phyloP scores from a whole-genome alignment of 208 protist genomes.

The Naegleria gruberi region DNA sequence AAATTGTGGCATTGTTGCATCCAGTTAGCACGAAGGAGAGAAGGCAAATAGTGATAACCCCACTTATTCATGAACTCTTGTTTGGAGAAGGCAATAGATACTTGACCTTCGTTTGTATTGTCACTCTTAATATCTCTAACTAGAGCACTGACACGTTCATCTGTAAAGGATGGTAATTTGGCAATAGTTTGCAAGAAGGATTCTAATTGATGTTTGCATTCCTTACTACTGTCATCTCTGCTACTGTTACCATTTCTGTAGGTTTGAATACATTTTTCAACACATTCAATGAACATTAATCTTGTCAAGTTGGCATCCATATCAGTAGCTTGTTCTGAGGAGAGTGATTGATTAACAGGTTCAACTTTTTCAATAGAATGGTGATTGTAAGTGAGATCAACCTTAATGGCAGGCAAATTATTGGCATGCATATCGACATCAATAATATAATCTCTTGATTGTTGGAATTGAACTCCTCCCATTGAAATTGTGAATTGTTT shows the following conservation, averaged over 20 bases:
- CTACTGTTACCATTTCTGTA: no score
- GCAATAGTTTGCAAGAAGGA: neutral
- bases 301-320: slow-evolving; percentile 29
- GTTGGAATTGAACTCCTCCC: slow-evolving; percentile 26
- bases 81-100: slow-evolving; percentile 29
- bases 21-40: slow-evolving; percentile 37
- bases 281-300: slow-evolving; percentile 24
- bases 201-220: neutral
- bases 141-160: neutral
- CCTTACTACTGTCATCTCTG: neutral
- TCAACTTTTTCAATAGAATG: neutral
- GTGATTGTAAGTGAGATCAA: neutral
- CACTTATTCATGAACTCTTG: slow-evolving; percentile 36
- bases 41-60: slow-evolving; percentile 48
- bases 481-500: neutral
- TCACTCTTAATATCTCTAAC: neutral
- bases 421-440: neutral
- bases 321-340: slow-evolving; percentile 19
- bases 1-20: slow-evolving; percentile 55
- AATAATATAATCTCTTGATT: slow-evolving; percentile 29
- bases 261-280: neutral
- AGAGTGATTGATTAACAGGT: neutral
- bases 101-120: slow-evolving; percentile 34
- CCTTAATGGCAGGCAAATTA: neutral
- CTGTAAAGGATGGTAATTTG: neutral